phyloP scores from a whole-genome alignment of 2,329 filamentous ascomycete species.

The Trichophyton schoenleinii region DNA sequence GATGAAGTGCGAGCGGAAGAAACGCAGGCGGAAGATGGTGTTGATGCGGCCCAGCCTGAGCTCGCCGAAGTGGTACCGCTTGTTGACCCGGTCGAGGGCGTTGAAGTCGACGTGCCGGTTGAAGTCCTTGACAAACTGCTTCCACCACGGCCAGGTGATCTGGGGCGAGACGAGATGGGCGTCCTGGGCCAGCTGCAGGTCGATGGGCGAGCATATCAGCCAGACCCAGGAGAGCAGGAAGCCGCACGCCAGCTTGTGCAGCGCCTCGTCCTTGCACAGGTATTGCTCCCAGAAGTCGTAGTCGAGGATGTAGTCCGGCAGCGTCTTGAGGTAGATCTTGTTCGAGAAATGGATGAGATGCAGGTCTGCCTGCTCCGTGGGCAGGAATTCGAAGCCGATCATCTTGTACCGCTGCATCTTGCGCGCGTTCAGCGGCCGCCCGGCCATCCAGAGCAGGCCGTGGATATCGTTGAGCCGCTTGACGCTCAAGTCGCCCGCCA shows the following conservation, averaged over 20 bases:
- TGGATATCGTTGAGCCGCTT: conserved; percentile 17
- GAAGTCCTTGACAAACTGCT: conserved; percentile 22
- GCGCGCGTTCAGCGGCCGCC: conserved; percentile 15
- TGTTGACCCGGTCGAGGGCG: conserved; percentile 22
- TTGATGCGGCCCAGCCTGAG: conserved; percentile 35
- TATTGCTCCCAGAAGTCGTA: conserved; percentile 16
- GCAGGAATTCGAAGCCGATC: conserved; percentile 14
- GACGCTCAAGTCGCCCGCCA: conserved; percentile 9
- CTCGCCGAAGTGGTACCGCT: conserved; percentile 34
- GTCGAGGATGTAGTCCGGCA: conserved; percentile 18
- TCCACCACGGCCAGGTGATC: conserved; percentile 32
- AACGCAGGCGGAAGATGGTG: conserved; percentile 28
- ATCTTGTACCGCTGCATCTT: conserved; percentile 18
- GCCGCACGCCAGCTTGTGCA: conserved; percentile 24
- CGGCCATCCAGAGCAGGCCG: conserved; percentile 19
- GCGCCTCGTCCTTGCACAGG: conserved; percentile 14
- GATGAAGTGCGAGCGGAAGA: conserved; percentile 19
- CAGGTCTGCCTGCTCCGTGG: conserved; percentile 18
- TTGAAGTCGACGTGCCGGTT: conserved; percentile 20
- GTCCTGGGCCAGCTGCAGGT: conserved; percentile 27
- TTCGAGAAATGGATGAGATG: conserved; percentile 18
- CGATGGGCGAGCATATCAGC: conserved; percentile 29
- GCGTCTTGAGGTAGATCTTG: conserved; percentile 19
- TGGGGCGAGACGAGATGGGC: conserved; percentile 21
- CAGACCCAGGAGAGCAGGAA: conserved; percentile 32